Conservation (phyloP, 73 alveolate genomes). For the Paramecium pentaurelia region DNA sequence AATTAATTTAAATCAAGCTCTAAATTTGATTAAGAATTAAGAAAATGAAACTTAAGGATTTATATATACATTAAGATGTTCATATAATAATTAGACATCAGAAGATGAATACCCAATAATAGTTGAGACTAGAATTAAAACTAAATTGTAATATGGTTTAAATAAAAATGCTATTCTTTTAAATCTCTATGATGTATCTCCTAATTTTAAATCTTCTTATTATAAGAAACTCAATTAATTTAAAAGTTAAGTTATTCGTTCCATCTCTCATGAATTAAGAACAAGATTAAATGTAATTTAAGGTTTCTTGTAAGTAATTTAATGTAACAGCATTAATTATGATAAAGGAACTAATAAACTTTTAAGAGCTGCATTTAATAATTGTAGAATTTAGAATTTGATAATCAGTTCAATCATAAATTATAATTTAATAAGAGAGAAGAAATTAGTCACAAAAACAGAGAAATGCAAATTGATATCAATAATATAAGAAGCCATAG, state of each 20-base stretch:
- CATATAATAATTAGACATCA: neutral
- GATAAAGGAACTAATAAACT: neutral
- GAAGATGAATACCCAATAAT: neutral
- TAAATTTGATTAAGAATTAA: neutral
- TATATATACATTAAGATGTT: neutral
- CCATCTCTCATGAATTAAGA: conserved; percentile 17
- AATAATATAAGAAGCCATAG: neutral
- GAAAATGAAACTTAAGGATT: neutral
- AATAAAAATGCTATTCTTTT: neutral
- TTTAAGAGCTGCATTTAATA: neutral
- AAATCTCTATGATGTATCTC: neutral
- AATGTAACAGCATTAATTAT: neutral
- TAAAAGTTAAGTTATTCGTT: neutral
- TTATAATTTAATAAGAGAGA: conserved; percentile 1
- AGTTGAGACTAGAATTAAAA: neutral
- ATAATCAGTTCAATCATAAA: conserved; percentile 4
- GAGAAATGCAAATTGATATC: neutral
- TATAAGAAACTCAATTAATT: neutral
- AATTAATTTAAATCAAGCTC: neutral
- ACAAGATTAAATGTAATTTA: conserved; percentile 21
- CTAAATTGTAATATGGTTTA: neutral
- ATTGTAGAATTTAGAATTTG: neutral
- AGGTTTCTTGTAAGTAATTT: neutral
- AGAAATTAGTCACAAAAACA: neutral
- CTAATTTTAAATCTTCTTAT: neutral